These are phyloP conservation scores for Dothidotthia symphoricarpi DNA, from an alignment of 2,329 filamentous ascomycete genomes.

Conservation along the genomic window DNA sequence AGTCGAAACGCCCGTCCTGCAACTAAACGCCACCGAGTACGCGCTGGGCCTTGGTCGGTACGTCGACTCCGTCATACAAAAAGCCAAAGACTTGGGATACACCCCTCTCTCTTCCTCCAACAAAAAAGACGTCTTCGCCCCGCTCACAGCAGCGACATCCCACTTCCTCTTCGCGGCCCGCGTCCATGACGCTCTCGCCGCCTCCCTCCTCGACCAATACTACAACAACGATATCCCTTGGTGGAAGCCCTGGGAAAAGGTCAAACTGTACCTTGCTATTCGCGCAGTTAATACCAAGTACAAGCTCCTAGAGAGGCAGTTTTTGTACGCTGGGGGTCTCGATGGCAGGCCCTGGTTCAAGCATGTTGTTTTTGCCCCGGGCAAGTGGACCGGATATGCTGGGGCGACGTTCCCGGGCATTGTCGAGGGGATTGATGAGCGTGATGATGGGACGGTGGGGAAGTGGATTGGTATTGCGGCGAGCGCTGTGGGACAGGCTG, in stretches of 20 bases:
- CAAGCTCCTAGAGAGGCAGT: conserved; percentile 78
- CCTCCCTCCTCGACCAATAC: conserved; percentile 49
- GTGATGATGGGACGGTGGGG: conserved; percentile 38
- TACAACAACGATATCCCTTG: conserved; percentile 60
- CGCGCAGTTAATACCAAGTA: conserved; percentile 73
- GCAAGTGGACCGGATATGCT: conserved; percentile 86
- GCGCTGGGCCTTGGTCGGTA: conserved; percentile 45
- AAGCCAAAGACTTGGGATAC: conserved; percentile 20
- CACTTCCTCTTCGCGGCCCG: conserved; percentile 51
- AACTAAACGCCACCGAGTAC: conserved; percentile 50
- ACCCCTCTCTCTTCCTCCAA: conserved; percentile 5
- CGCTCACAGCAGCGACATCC: conserved; percentile 51
- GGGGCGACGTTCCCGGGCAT: conserved; percentile 67
- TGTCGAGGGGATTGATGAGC: conserved; percentile 60
- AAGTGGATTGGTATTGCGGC: conserved; percentile 48
- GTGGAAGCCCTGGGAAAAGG: conserved; percentile 72
- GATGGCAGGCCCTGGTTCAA: conserved; percentile 88
- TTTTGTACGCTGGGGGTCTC: conserved; percentile 72
- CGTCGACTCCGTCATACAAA: conserved; percentile 43
- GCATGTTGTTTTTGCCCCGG: conserved; percentile 89
- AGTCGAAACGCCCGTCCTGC: conserved; percentile 49
- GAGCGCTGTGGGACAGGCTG: conserved; percentile 36
- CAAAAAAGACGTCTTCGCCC: conserved; percentile 33
- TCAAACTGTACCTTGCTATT: conserved; percentile 63
- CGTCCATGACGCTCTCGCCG: conserved; percentile 54